Evolutionary conservation across 306 rosid genomes (phyloP).

Genomic region (Heteromeles arbutifolia): DNA sequence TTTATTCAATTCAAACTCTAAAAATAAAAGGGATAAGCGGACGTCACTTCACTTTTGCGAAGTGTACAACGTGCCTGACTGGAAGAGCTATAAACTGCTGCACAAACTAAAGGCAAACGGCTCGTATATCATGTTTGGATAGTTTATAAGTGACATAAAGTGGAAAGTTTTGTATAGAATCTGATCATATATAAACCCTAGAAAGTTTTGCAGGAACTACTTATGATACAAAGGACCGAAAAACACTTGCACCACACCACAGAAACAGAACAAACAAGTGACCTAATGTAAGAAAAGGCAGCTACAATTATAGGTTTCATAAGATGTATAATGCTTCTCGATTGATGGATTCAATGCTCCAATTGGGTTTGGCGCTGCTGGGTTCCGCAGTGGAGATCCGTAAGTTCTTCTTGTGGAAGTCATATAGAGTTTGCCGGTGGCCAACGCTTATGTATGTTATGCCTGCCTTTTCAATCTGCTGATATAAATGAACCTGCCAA

Average conservation of each 20-base stretch:
- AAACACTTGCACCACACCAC: not conserved
- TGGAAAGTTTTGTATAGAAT: not conserved
- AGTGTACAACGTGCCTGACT: too few species aligned
- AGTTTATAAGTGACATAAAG: not conserved
- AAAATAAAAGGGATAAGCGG: too few species aligned
- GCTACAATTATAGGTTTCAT: slow-evolving; percentile 8
- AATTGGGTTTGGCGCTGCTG: slow-evolving; percentile 31
- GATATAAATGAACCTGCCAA: slow-evolving; percentile 70
- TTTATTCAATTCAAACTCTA: too few species aligned
- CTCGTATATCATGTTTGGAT: not conserved
- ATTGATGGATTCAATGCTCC: slow-evolving; percentile 48
- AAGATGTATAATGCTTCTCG: slow-evolving; percentile 20
- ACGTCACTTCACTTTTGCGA: too few species aligned
- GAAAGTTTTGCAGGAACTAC: not conserved
- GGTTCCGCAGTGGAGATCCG: slow-evolving; percentile 46
- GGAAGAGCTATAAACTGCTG: too few species aligned
- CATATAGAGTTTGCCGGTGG: slow-evolving; percentile 59
- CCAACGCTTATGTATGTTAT: slow-evolving; percentile 83
- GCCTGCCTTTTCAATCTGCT: slow-evolving; percentile 56
- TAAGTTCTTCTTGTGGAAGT: slow-evolving; percentile 49
- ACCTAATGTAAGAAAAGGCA: not conserved
- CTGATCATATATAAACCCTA: too few species aligned
- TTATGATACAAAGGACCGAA: not conserved
- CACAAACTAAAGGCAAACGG: not conserved
- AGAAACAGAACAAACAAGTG: not conserved